Evolutionary conservation across 805 yeast species (phyloP), one percentile per base, ranked within the genome.

Genomic region (Monosporozyma solicola): DNA sequence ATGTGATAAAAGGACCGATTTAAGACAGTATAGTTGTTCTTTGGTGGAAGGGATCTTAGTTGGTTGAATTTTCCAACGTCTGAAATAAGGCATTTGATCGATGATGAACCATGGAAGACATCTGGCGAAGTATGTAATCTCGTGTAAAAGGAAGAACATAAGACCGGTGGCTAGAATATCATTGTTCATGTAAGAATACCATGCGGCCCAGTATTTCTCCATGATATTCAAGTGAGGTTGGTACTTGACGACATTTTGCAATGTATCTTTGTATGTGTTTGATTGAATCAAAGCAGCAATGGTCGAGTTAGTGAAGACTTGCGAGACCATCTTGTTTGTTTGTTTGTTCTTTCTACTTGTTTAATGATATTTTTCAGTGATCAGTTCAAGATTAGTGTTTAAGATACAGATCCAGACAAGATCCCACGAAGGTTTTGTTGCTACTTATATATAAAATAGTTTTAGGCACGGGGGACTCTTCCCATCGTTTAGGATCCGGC

Each of bases 21-120:
- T 86, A 61, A 88, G 75, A 72, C 99, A 92, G 70, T 87, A 90
- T 91, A 95, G 82, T 70, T 92, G 97, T 73, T 92, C 97, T 67
- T 78, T 77, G 55, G 79, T 78, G 48, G 87, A 75, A 43, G 97
- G 96, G 52, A 84, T 71, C 68, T 88, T 88, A 43, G 85, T 80
- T 48, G 88, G 90, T 75, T 92, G 99, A 61, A 94, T 85, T 73
- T 92, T 92, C 77, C 80, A 92, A 70, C 79, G 82, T 63, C 83
- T 80, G 79, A 92, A 94, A 67, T 79, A 87, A 41, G 96, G 95
- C 55, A 90, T 81, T 62, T 79, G 76, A 69, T 91, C 98, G 59
- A 92, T 80, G 58, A 92, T 78, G 68, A 80, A 80, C 97, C 97
- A 92, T 22, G 98, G 98, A 58, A 92, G 64, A 65, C 91, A 85